Evolutionary conservation across 1,139 yeast species (phyloP).

Genomic region (Zygosaccharomyces pseudobailii): DNA sequence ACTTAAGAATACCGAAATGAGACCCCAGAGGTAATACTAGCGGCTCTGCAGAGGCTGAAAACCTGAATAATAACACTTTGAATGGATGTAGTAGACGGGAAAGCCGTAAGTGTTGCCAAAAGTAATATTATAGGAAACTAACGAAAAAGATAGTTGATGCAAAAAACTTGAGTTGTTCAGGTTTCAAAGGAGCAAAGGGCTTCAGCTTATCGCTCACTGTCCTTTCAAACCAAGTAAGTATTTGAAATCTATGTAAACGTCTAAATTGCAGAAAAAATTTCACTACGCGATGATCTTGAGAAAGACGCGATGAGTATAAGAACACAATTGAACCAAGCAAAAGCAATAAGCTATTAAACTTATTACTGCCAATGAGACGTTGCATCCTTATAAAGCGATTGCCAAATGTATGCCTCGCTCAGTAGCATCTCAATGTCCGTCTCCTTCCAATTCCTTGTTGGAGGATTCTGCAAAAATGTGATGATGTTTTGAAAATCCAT

Average conservation of each 20-base stretch:
- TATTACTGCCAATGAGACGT: conserved; percentile 58
- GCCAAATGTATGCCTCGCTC: conserved; percentile 97
- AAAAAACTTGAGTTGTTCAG: not conserved
- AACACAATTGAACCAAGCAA: not conserved
- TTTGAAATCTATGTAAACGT: not conserved
- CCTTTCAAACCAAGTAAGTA: not conserved
- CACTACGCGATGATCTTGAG: not conserved
- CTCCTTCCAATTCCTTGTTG: conserved; percentile 81
- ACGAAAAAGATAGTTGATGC: not conserved
- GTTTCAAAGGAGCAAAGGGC: not conserved
- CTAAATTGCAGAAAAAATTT: not conserved
- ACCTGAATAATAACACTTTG: conserved; percentile 9
- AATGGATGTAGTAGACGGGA: not conserved
- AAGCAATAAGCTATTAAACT: not conserved
- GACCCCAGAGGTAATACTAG: not conserved
- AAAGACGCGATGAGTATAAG: not conserved
- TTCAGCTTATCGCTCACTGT: not conserved
- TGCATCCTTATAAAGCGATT: conserved; percentile 83
- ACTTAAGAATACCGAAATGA: not conserved
- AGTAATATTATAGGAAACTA: not conserved
- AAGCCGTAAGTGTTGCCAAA: not conserved
- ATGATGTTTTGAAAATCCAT: conserved; percentile 94
- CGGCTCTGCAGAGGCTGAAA: not conserved
- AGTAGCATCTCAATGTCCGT: conserved; percentile 86
- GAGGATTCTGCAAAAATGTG: conserved; percentile 83